Base-by-base conservation (phyloP, 2,329 filamentous ascomycete species). In the Alternaria sp. region DNA sequence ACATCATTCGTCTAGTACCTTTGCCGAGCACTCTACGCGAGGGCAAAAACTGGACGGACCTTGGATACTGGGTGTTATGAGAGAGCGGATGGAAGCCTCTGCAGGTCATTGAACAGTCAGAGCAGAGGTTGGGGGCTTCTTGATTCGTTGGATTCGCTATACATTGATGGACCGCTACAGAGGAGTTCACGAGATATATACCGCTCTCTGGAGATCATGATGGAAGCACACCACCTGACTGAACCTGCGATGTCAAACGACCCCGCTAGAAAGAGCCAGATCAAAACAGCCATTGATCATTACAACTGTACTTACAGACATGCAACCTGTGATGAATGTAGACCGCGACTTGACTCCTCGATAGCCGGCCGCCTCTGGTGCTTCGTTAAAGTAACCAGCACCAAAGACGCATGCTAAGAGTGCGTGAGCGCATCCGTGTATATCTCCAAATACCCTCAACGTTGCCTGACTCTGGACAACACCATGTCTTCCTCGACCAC, bases 41-140 rank as follows among this genome's bases (percentile, higher is more conserved):
- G 5, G 30, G 50, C 6, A 40, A 25, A 12, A 2, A 11, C 1
- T 49, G 30, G 51, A n/a, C 5, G 0, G 17, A 56, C 5, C 17
- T 56, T 11, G 45, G 45, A 7, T 61, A 50, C 10, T 61, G 58
- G 32, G 50, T 54, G 5, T 11, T 26, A 21, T 19, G 9, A 21
- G 4, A 30, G 23, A 44, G 40, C n/a, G 17, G 40, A 44, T 17
- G 3, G 5, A 3, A 26, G 3, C 9, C 10, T 26, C 10, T 10
- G 26, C 26, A 28, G 26, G 10, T 2, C 1, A 5, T 11, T 11
- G 26, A 5, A 11, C 3, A 11, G 26, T 28, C 26, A 2, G 10
- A 28, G 17, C 17, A 21, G 43, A 3, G 28, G 28, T 30, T 4
- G 2, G 11, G 13, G 13, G 11, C 11, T 13, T 30, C 5, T 7